These are phyloP conservation scores for Claviceps capensis DNA, from an alignment of 2,329 filamentous ascomycete genomes.

Conservation along the genomic window DNA sequence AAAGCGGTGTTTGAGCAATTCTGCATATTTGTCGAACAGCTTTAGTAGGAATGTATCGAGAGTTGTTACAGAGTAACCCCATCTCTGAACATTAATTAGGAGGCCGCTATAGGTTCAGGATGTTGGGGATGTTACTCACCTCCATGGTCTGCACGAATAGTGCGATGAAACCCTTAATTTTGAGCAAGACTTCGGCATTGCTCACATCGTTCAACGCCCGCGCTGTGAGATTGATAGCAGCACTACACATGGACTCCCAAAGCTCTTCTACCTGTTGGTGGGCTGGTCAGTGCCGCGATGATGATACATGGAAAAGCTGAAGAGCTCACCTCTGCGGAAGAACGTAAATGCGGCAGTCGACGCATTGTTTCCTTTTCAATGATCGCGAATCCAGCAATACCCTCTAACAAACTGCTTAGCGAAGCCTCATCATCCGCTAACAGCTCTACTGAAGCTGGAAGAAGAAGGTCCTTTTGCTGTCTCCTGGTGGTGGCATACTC, in stretches of 20 bases:
- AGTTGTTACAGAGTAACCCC: slow-evolving; percentile 72
- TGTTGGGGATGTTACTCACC: slow-evolving; percentile 46
- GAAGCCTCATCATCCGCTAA: slow-evolving; percentile 72
- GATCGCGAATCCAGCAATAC: slow-evolving; percentile 91
- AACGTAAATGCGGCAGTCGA: slow-evolving; percentile 68
- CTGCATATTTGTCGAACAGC: slow-evolving; percentile 87
- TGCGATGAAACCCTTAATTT: slow-evolving; percentile 84
- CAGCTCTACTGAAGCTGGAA: slow-evolving; percentile 64
- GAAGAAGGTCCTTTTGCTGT: slow-evolving; percentile 79
- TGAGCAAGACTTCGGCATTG: slow-evolving; percentile 81
- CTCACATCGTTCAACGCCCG: slow-evolving; percentile 66
- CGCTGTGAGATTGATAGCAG: slow-evolving; percentile 68
- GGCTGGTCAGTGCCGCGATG: neutral
- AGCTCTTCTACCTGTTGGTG: slow-evolving; percentile 73
- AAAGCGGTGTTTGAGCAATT: slow-evolving; percentile 79
- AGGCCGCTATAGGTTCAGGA: slow-evolving; percentile 36
- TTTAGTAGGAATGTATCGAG: slow-evolving; percentile 78
- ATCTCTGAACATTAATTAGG: slow-evolving; percentile 76
- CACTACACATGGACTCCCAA: slow-evolving; percentile 96
- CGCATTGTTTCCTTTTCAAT: slow-evolving; percentile 91
- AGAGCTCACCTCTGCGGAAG: slow-evolving; percentile 58
- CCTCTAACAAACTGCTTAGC: slow-evolving; percentile 81
- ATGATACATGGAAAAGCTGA: neutral
- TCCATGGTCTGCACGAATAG: slow-evolving; percentile 98
- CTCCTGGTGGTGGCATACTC: slow-evolving; percentile 88